Base-by-base conservation (phyloP, 331 rosid species). In the Stylosanthes scabra region DNA sequence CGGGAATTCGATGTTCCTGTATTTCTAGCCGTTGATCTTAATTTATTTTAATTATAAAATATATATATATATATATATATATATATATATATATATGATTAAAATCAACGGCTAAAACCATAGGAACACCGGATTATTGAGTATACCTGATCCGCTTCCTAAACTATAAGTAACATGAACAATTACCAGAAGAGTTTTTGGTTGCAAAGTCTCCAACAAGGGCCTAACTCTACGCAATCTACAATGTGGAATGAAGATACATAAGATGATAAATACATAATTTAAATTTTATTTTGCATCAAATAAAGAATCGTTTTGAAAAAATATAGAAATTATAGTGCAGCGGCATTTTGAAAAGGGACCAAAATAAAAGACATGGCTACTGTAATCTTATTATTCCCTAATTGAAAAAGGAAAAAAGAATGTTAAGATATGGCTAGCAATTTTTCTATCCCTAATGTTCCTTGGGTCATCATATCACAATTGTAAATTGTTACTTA, bases 141-240 rank as follows among this genome's bases (percentile, higher is more conserved):
- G 25, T 20, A 20, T 20, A 20, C 25, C 25, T 20, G 25, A 20
- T 20, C 25, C 25, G 25, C 25, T 20, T 20, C 25, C 25, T 58
- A 14, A 42, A 44, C 34, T 9, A 16, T 34, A 50, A 71, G 25
- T 39, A 14, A 72, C 16, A 14, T 57, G 69, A 25, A 61, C 20
- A 45, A 80, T 52, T 84, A 93, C 98, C 95, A 88, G 72, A 62
- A 81, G 78, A 60, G 76, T 72, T 83, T 89, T 89, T 56, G 98
- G 89, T 75, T 78, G 89, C 87, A 91, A 67, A 52, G 75, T 70
- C 81, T 70, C 80, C 61, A 89, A 74, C 83, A 89, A 81, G 12
- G 90, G 87, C 55, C 70, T 73, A 79, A 91, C 76, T 61, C 87
- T 86, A 45, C 11, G 77, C 84, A 83, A 69, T 87, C 98, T 91